Conservation (phyloP, 2,329 filamentous ascomycete species). For the Penicillium expansum region DNA sequence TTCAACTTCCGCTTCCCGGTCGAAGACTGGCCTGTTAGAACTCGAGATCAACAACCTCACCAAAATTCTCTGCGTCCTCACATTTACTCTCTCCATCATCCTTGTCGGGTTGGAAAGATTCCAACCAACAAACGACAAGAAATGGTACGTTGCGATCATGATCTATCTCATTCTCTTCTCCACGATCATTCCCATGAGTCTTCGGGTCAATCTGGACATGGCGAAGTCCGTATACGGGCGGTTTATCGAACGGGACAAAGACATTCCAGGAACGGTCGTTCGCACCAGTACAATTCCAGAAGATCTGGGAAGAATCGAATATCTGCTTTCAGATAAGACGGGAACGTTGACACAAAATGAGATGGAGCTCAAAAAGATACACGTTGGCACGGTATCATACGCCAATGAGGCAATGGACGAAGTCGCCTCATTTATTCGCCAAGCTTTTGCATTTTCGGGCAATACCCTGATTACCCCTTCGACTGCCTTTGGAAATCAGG, state of each 20-base stretch:
- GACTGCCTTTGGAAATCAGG: conserved; percentile 63
- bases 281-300: conserved; percentile 97
- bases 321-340: conserved; percentile 94
- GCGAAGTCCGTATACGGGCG: conserved; percentile 94
- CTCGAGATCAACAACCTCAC: conserved; percentile 96
- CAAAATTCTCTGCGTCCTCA: conserved; percentile 90
- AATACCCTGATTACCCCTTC: conserved; percentile 68
- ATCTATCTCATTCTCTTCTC: conserved; percentile 97
- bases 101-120: conserved; percentile 87
- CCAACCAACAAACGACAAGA: conserved; percentile 50
- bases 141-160: conserved; percentile 96
- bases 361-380: conserved; percentile 98
- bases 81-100: conserved; percentile 78
- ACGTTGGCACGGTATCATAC: conserved; percentile 96
- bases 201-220: conserved; percentile 95
- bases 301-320: conserved; percentile 92
- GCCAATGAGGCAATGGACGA: conserved; percentile 99
- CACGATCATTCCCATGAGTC: conserved; percentile 96
- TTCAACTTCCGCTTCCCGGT: conserved; percentile 86
- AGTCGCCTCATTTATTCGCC: conserved; percentile 78
- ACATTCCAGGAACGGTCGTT: conserved; percentile 88
- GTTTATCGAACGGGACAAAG: conserved; percentile 88
- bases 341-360: conserved; percentile 97
- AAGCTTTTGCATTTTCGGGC: conserved; percentile 76
- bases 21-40: conserved; percentile 90